phyloP scores from a whole-genome alignment of 768 basidiomycete species.

The Paxillus involutus region DNA sequence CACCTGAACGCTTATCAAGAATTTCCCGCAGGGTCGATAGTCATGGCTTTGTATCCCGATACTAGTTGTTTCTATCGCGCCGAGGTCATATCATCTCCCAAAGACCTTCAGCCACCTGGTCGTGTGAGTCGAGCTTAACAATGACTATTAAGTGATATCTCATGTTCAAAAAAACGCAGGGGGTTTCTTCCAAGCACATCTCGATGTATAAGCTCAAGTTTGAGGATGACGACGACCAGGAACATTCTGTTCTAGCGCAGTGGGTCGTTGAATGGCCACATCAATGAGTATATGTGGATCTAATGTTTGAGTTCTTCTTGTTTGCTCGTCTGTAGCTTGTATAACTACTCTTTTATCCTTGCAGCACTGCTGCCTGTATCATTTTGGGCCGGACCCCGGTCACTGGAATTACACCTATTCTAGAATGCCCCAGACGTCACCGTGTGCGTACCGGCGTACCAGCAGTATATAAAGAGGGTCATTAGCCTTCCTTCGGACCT shows the following conservation, averaged over 20 bases:
- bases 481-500: background rate
- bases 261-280: conserved; percentile 84
- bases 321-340: background rate
- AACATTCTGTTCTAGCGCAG: conserved; percentile 72
- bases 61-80: conserved; percentile 91
- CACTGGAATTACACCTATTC: conserved; percentile 9
- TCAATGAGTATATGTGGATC: conserved; percentile 4
- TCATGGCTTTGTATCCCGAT: conserved; percentile 88
- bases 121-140: conserved; percentile 33
- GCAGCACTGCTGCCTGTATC: background rate
- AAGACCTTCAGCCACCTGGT: conserved; percentile 35
- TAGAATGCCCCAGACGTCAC: conserved; percentile 15
- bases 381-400: conserved; percentile 13
- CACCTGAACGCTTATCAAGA: conserved; percentile 72
- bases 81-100: conserved; percentile 73
- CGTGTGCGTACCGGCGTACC: too few species aligned
- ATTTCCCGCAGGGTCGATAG: conserved; percentile 68
- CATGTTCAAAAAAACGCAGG: conserved; percentile 16
- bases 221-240: conserved; percentile 86
- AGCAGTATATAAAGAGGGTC: conserved; percentile 9
- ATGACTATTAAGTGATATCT: conserved; percentile 4
- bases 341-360: background rate
- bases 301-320: background rate
- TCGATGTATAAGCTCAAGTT: conserved; percentile 79
- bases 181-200: conserved; percentile 44